Conservation (phyloP, 2,329 filamentous ascomycete species). For the Botrytis paeoniae region DNA sequence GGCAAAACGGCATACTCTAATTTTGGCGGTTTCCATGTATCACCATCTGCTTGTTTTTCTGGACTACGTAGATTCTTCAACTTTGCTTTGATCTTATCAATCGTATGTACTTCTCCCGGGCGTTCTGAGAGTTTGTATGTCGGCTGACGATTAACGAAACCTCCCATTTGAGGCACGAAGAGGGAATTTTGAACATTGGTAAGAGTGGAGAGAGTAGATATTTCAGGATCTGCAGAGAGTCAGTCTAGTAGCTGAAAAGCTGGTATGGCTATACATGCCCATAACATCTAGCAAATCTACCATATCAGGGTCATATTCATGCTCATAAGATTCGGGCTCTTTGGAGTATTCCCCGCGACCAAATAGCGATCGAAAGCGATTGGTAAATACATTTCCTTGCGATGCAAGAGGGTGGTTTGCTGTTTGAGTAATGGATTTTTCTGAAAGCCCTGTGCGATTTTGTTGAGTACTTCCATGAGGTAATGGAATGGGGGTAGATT, state of each 20-base stretch:
- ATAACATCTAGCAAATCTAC: slow-evolving; percentile 69
- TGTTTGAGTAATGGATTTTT: background rate
- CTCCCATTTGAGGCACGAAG: slow-evolving; percentile 75
- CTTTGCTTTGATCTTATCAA: slow-evolving; percentile 29
- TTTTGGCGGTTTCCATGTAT: slow-evolving; percentile 27
- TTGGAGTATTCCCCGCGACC: slow-evolving; percentile 14
- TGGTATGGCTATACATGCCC: slow-evolving; percentile 45
- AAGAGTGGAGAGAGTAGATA: slow-evolving; percentile 76
- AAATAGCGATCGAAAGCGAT: slow-evolving; percentile 27
- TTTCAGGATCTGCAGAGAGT: slow-evolving; percentile 66
- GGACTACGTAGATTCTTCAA: slow-evolving; percentile 25
- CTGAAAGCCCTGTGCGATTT: background rate
- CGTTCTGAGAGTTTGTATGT: slow-evolving; percentile 27
- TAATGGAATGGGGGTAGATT: background rate
- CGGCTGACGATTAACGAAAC: slow-evolving; percentile 65
- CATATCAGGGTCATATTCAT: slow-evolving; percentile 58
- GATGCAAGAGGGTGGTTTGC: slow-evolving; percentile 7
- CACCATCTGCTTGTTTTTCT: slow-evolving; percentile 20
- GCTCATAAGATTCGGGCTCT: slow-evolving; percentile 20
- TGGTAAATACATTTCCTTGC: slow-evolving; percentile 21
- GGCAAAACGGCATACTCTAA: slow-evolving; percentile 68
- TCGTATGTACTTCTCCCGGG: slow-evolving; percentile 24
- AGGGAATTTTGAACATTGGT: slow-evolving; percentile 89
- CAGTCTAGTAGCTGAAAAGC: slow-evolving; percentile 22
- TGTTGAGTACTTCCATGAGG: background rate